Base-by-base conservation (phyloP, 23 red algal genomes). In the Agarophyton chilense region DNA sequence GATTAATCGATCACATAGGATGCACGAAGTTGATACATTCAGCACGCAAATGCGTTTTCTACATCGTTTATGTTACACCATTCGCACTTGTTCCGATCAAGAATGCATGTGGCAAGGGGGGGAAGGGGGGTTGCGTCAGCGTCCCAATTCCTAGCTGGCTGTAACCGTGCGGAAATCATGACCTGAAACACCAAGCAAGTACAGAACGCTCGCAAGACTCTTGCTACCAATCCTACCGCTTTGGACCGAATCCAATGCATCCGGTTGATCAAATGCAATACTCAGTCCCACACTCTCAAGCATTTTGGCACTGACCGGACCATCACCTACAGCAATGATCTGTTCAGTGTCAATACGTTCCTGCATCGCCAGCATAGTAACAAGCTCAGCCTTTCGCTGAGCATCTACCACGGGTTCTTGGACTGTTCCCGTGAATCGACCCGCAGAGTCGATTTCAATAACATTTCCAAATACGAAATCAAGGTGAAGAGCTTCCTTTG, bases 241-340 rank as follows among this genome's bases (percentile, higher is more conserved):
- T 4, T 60, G 54, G 10, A 82, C 41, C 16, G 86, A 81, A 29
- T 90, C 92, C 29, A 86, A 52, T 12, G 92, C 63, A 75, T 62
- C 81, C 14, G 89, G 90, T 79, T 99, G 97, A 62, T 99, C 97
- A 92, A 96, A 95, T 3, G 97, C 90, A 26, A 99, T 90, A 13
- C 84, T 63, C 87, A 99, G 79, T 16, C 97, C 97, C 12, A 93
- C 97, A 10, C 44, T 63, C 2, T 64, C 76, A 21, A 99, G 78
- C 97, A 99, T 96, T 73, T 93, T 83, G 16, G 88, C 65, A 46
- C 83, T 91, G 16, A 99, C 97, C 8, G 97, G 97, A 39, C 97
- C 97, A 56, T 99, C 97, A 17, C 97, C 97, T 19, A 99, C 90
- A 5, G 93, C 97, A 72, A 99, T 83, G 18, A 99, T 76, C 39